These are phyloP conservation scores for Neobulgaria alba DNA, from an alignment of 2,329 filamentous ascomycete species.

Conservation along the genomic window DNA sequence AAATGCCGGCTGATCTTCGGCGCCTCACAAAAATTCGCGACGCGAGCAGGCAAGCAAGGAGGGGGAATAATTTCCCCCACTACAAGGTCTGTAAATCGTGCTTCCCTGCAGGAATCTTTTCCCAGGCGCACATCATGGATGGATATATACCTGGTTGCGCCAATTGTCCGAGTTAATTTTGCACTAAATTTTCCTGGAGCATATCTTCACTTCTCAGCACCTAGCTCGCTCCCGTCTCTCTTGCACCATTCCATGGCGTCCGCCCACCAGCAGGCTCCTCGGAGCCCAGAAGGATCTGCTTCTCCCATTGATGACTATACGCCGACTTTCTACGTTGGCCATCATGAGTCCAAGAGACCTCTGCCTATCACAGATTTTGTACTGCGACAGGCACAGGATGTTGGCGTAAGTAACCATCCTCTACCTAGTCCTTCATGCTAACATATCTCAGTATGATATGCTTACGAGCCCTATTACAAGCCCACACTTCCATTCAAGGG, in stretches of 20 bases:
- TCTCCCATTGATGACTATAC: slow-evolving; percentile 24
- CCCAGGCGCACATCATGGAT: too few relatives aligned
- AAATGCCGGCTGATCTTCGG: too few relatives aligned
- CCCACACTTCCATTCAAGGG: slow-evolving; percentile 58
- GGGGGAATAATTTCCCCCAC: too few relatives aligned
- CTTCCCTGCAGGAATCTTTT: too few relatives aligned
- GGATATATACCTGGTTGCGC: too few relatives aligned
- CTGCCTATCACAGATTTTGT: slow-evolving; percentile 54
- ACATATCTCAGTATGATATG: slow-evolving; percentile 58
- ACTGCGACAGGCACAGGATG: slow-evolving; percentile 58
- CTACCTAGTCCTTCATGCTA: slow-evolving; percentile 13
- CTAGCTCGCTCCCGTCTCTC: neutral
- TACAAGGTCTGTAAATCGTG: too few relatives aligned
- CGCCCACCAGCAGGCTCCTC: slow-evolving; percentile 8
- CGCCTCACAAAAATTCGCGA: too few relatives aligned
- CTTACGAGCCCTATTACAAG: slow-evolving; percentile 74
- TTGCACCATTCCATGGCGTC: slow-evolving; percentile 10
- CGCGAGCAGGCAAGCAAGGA: too few relatives aligned
- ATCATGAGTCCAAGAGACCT: slow-evolving; percentile 59
- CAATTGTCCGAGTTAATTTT: too few relatives aligned
- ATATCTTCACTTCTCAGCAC: neutral
- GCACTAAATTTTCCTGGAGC: too few relatives aligned
- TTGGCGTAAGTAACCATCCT: slow-evolving; percentile 46
- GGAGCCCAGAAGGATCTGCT: slow-evolving; percentile 14
- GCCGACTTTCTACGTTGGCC: slow-evolving; percentile 59